Conservation (phyloP, 257 asterid genomes). For the Avicennia marina region DNA sequence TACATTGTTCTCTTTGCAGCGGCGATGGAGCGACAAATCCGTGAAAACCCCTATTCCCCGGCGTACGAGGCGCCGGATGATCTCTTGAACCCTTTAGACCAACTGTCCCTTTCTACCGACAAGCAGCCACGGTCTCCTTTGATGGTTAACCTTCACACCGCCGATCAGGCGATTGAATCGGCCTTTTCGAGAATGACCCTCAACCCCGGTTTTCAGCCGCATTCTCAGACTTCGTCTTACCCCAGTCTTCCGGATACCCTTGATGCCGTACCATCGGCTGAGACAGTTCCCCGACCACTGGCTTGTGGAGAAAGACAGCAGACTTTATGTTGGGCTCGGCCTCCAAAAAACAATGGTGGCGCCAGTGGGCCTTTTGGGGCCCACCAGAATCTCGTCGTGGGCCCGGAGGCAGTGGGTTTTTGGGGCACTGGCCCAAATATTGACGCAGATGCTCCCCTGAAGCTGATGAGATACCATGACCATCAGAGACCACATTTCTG, state of each 20-base stretch:
- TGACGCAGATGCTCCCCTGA: slow-evolving; percentile 15
- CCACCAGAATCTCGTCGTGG: slow-evolving; percentile 43
- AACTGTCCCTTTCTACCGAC: not conserved
- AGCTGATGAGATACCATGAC: slow-evolving; percentile 8
- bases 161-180: slow-evolving; percentile 33
- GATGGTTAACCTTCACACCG: not conserved
- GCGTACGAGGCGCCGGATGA: slow-evolving; percentile 17
- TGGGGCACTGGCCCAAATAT: slow-evolving; percentile 12
- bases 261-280: not conserved
- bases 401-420: slow-evolving; percentile 26
- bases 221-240: slow-evolving; percentile 21
- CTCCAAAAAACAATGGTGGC: slow-evolving; percentile 12
- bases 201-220: slow-evolving; percentile 22
- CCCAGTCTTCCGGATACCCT: not conserved
- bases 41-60: slow-evolving; percentile 19
- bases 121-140: slow-evolving; percentile 5
- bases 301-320: slow-evolving; percentile 21
- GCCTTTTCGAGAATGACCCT: slow-evolving; percentile 37
- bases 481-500: slow-evolving; percentile 20
- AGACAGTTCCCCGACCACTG: not conserved
- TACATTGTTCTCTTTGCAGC: slow-evolving; percentile 9
- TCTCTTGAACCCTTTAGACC: not conserved
- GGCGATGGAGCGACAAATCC: slow-evolving; percentile 42
- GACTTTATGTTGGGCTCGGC: slow-evolving; percentile 21
- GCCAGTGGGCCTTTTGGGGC: slow-evolving; percentile 35